phyloP scores from a whole-genome alignment of 2,329 filamentous ascomycete genomes.

The Ophiocordyceps sinensis region DNA sequence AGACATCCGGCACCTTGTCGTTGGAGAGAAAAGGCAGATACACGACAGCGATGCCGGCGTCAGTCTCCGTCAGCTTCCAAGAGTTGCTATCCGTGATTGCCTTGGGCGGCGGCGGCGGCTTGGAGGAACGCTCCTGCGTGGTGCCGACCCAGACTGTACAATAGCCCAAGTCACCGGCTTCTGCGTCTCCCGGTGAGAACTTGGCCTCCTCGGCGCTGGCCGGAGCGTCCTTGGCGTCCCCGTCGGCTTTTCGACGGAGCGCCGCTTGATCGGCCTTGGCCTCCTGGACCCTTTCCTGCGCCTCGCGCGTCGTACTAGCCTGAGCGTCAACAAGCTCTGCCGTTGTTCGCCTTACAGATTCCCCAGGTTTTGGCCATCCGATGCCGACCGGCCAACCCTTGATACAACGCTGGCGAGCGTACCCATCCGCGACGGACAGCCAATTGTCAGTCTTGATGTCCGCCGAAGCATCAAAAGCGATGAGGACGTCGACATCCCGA shows the following conservation, averaged over 20 bases:
- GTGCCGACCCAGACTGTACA: conserved; percentile 94
- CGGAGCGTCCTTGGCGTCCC: conserved; percentile 8
- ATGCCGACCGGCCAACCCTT: conserved; percentile 90
- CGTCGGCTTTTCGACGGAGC: conserved; percentile 10
- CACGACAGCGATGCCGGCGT: conserved; percentile 76
- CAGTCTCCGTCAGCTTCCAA: conserved; percentile 52
- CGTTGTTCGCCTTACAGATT: conserved; percentile 43
- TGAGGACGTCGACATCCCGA: conserved; percentile 73
- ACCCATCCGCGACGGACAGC: conserved; percentile 88
- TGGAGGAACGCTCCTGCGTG: conserved; percentile 52
- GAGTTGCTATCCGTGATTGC: conserved; percentile 47
- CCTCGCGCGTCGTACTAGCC: conserved; percentile 42
- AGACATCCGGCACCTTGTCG: conserved; percentile 62
- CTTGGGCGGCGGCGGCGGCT: conserved; percentile 36
- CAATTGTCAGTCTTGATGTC: conserved; percentile 93
- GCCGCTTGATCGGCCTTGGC: conserved; percentile 36
- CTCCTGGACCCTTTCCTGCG: conserved; percentile 46
- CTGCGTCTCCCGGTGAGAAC: conserved; percentile 26
- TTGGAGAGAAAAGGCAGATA: conserved; percentile 88
- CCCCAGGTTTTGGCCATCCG: conserved; percentile 67
- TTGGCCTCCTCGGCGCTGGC: conserved; percentile 16
- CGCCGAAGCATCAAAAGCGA: conserved; percentile 89
- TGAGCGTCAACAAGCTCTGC: conserved; percentile 53
- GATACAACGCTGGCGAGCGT: conserved; percentile 76
- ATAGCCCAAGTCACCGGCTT: conserved; percentile 58